Evolutionary conservation across 768 basidiomycete genomes (phyloP), one percentile per base, ranked within the genome.

Genomic region (Rhodotorula babjevae): DNA sequence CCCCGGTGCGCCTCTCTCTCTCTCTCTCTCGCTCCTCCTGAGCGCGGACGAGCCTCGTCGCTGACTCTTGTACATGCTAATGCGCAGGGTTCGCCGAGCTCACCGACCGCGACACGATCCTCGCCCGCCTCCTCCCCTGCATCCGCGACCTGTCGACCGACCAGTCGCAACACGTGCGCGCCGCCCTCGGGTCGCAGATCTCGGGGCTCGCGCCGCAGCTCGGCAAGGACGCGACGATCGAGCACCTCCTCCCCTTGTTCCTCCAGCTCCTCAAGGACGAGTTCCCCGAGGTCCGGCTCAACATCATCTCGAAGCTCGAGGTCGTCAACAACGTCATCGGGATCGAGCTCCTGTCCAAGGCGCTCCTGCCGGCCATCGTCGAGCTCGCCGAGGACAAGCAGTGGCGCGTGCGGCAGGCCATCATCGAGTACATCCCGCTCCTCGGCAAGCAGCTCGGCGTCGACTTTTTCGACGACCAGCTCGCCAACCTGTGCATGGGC

Each of bases 311-410:
- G 84, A 98, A 98, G 82, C 87, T 99, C 56, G 96, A 99, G 82
- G 90, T 88, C 49, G 94, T 99, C 76, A 95, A 98, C 80, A 84
- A 85, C 63, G 96, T 98, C n/a, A 98, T 99, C 76, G 96, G 96
- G 59, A 96, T 98, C 78, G 92, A 97, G 72, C 85, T 93, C 44
- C 83, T 99, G 63, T 92, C 93, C 2, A 93, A 94, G 76, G 94
- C 92, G 76, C 89, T 99, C 50, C 87, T 99, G 44, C 96, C 96
- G 16, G 96, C 96, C 50, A 98, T 99, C 76, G 91, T 98, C 73
- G 92, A 98, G 80, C 85, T 99, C 47, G 96, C 96, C 15, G 95
- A 98, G 82, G 96, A 99, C 84, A 99, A 98, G 81, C 96, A 96
- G 72, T 99, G 96, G 96, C 90, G 96, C 42, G 95, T 99, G 29